A percentile compares a stretch with the other conserved stretches of the same genome.
These are phyloP conservation scores for Apocynum venetum DNA, from an alignment of 257 asterid species.

Conservation along the genomic window DNA sequence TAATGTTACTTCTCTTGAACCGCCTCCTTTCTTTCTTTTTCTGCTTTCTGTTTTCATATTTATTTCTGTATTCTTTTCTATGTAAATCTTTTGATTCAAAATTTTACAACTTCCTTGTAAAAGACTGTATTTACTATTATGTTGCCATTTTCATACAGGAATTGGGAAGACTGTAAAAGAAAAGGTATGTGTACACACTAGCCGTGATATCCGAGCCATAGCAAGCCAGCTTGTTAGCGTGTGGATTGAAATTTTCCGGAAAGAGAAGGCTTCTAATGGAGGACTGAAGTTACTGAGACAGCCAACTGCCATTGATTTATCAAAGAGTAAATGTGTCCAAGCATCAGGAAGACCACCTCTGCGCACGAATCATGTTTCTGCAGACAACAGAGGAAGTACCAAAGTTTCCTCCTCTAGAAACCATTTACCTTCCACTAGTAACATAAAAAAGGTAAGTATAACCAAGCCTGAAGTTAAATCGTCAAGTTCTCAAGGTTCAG, in stretches of 20 bases:
- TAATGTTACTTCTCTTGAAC: not conserved
- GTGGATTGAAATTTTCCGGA: constrained; percentile 94
- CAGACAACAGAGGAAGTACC: constrained; percentile 37
- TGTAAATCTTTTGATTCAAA: not conserved
- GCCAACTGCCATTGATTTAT: constrained; percentile 39
- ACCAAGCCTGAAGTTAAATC: constrained; percentile 46
- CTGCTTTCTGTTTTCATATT: not conserved
- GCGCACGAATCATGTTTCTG: constrained; percentile 34
- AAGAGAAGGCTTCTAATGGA: constrained; percentile 82
- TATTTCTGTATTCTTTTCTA: not conserved
- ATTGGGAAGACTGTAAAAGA: constrained; percentile 95
- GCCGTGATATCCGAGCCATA: constrained; percentile 98
- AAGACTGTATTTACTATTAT: not conserved
- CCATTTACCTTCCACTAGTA: constrained; percentile 32
- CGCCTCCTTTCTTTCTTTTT: not conserved
- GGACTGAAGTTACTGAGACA: constrained; percentile 56
- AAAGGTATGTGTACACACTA: constrained; percentile 94
- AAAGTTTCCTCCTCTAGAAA: constrained; percentile 29
- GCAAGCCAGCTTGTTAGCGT: constrained; percentile 98
- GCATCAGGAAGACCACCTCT: constrained; percentile 76
- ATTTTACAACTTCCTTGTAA: not conserved
- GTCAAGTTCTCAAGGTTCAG: constrained; percentile 53
- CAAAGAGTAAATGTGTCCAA: constrained; percentile 45
- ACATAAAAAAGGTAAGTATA: constrained; percentile 35
- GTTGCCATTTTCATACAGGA: constrained; percentile 39